Base-by-base conservation (phyloP, 495 filamentous ascomycete genomes). In the Aspergillus ostianus region DNA sequence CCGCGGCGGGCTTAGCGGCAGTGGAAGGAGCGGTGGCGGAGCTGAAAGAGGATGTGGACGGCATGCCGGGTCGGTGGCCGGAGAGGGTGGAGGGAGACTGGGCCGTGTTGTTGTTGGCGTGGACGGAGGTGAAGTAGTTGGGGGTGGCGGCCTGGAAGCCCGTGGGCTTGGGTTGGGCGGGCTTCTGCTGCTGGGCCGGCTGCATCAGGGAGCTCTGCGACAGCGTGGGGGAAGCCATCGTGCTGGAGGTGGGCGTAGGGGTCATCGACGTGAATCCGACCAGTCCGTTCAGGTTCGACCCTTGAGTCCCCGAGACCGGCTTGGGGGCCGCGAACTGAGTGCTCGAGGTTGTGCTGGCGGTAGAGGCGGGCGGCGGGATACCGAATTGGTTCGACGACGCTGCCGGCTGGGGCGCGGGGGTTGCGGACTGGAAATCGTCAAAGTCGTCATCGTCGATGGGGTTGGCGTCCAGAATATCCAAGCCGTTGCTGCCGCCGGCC, bases 381-480 rank as follows among this genome's bases (percentile, higher is more conserved):
- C 73, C 65, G 62, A 82, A 80, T 44, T 74, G 70, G 55, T 69
- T 77, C 53, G 78, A 61, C 18, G 77, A 69, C 48, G 80, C 67
- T 26, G 78, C 64, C 50, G 78, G 63, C 30, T 13, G 36, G 36
- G 77, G 66, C 21, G 82, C 76, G 18, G 91, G 86, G 5, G 89
- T 80, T 17, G 95, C 94, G n/a, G 92, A 93, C 73, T 96, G 91
- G 82, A 98, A 98, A 70, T 98, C 95, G 69, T 98, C 94, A 64
- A 98, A 98, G 53, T 98, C 95, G 64, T 98, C 94, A 64, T 98
- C 93, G 60, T 95, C 92, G 17, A 65, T 77, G 15, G 67, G 70
- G 5, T 58, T 73, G 15, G 77, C 67, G 57, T 82, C 75, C 30
- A 90, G 73, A 44, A 86, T 78, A 45, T 81, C 84, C 55, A 89